phyloP scores from a whole-genome alignment of 1,284 basidiomycete genomes.

The Neonothopanus nambi region DNA sequence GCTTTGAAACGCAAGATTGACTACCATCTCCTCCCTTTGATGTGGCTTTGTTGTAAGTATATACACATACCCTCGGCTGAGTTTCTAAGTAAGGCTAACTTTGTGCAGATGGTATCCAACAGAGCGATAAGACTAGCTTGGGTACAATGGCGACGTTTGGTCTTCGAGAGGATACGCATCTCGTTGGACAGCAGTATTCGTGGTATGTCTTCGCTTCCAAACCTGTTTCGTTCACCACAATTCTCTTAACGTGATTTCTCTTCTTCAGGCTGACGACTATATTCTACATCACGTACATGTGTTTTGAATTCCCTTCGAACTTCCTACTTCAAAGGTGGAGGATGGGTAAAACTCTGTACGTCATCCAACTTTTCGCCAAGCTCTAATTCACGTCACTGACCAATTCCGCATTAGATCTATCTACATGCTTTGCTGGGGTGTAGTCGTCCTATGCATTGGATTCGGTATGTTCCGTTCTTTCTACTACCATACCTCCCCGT shows the following conservation, averaged over 20 bases:
- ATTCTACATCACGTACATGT: conserved; percentile 13
- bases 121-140: conserved; percentile 19
- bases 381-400: neutral
- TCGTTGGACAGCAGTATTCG: conserved; percentile 20
- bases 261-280: neutral
- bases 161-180: conserved; percentile 15
- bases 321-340: conserved; percentile 18
- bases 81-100: neutral
- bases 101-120: conserved; percentile 18
- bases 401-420: conserved; percentile 5
- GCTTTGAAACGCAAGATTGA: conserved; percentile 18
- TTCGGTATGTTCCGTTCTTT: conserved; percentile 6
- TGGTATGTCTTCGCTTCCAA: conserved; percentile 7
- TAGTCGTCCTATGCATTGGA: conserved; percentile 17
- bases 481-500: neutral
- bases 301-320: conserved; percentile 18
- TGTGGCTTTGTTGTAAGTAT: conserved; percentile 20
- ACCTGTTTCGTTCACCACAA: neutral
- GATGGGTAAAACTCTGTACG: conserved; percentile 17
- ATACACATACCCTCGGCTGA: neutral
- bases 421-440: conserved; percentile 19
- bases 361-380: neutral
- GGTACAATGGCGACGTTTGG: conserved; percentile 19
- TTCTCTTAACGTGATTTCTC: no score
- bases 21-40: conserved; percentile 17